Percentiles rank a stretch among this genome's conserved stretches.
phyloP scores from a whole-genome alignment of 2,329 filamentous ascomycete genomes.

The Bipolaris sorokiniana region DNA sequence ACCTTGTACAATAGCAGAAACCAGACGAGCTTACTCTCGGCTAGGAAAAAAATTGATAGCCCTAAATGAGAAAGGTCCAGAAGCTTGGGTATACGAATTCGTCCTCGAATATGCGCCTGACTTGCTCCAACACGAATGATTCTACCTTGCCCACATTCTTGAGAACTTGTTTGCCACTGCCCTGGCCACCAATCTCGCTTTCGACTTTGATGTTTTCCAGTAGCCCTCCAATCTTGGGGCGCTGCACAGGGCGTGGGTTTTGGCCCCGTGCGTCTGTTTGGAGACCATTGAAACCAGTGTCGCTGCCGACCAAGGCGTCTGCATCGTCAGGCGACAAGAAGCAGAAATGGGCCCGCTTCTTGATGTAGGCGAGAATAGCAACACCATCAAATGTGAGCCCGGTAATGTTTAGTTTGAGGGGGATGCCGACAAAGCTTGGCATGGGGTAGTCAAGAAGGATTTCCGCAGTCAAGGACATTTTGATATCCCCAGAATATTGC shows the following conservation, averaged over 20 bases:
- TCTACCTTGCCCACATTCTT: slow-evolving; percentile 99
- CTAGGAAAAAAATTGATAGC: neutral
- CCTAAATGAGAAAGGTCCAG: slow-evolving; percentile 90
- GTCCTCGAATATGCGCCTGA: slow-evolving; percentile 95
- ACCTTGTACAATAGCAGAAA: neutral
- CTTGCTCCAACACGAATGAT: slow-evolving; percentile 94
- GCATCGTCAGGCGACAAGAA: slow-evolving; percentile 94
- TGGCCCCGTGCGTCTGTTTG: slow-evolving; percentile 35
- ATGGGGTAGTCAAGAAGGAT: slow-evolving; percentile 98
- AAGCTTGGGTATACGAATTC: slow-evolving; percentile 98
- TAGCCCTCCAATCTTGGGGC: slow-evolving; percentile 70
- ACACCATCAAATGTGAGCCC: slow-evolving; percentile 95
- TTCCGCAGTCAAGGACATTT: slow-evolving; percentile 88
- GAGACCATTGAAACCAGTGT: slow-evolving; percentile 45
- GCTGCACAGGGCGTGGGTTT: slow-evolving; percentile 34
- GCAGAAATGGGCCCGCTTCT: slow-evolving; percentile 88
- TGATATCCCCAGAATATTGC: slow-evolving; percentile 84
- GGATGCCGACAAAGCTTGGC: slow-evolving; percentile 96
- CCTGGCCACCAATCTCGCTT: slow-evolving; percentile 93
- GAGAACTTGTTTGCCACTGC: slow-evolving; percentile 88
- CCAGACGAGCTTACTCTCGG: neutral
- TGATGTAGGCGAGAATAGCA: slow-evolving; percentile 88
- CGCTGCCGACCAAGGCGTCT: slow-evolving; percentile 64
- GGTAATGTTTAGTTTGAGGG: slow-evolving; percentile 92
- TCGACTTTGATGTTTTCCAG: slow-evolving; percentile 94